A percentile compares a stretch with the other conserved stretches of the same genome.
phyloP scores from a whole-genome alignment of 2,329 filamentous ascomycete species.

The Stemphylium vesicarium region DNA sequence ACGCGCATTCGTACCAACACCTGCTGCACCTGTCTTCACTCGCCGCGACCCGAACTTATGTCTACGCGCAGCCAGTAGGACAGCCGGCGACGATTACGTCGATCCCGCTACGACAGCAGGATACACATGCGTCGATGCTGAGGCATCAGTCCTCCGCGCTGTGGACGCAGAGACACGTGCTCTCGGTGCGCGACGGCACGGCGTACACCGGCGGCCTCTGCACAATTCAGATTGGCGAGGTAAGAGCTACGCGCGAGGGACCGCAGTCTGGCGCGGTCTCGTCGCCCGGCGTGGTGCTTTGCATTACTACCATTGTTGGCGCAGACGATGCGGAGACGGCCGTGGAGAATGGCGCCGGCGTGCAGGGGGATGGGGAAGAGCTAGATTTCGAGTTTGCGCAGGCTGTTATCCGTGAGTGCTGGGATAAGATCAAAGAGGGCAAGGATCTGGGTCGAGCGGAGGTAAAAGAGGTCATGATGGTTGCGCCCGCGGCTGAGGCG shows the following conservation, averaged over 20 bases:
- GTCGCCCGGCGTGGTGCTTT: constrained; percentile 40
- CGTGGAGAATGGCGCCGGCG: background rate
- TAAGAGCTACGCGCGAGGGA: constrained; percentile 30
- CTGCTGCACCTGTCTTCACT: constrained; percentile 37
- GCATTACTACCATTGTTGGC: constrained; percentile 28
- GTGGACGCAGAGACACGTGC: constrained; percentile 35
- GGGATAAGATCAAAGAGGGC: constrained; percentile 30
- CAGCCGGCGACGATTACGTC: constrained; percentile 24
- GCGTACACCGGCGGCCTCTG: constrained; percentile 33
- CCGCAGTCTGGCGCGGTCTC: constrained; percentile 19
- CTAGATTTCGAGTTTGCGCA: constrained; percentile 34
- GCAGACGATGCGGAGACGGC: constrained; percentile 7
- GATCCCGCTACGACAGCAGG: constrained; percentile 34
- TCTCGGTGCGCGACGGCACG: constrained; percentile 28
- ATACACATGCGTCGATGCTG: constrained; percentile 26
- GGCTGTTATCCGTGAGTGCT: constrained; percentile 31
- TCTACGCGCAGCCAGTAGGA: constrained; percentile 29
- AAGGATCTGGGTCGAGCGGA: constrained; percentile 35
- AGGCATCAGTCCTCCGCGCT: constrained; percentile 32
- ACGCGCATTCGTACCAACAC: constrained; percentile 38
- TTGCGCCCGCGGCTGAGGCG: constrained; percentile 1
- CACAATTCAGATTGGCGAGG: constrained; percentile 37
- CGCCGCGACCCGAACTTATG: constrained; percentile 27
- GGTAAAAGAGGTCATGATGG: constrained; percentile 37
- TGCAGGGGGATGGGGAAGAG: constrained; percentile 7